Evolutionary conservation across 176 grass and related monocot species (phyloP), one percentile per base, ranked within the genome.

Genomic region (Carex myosuroides): DNA sequence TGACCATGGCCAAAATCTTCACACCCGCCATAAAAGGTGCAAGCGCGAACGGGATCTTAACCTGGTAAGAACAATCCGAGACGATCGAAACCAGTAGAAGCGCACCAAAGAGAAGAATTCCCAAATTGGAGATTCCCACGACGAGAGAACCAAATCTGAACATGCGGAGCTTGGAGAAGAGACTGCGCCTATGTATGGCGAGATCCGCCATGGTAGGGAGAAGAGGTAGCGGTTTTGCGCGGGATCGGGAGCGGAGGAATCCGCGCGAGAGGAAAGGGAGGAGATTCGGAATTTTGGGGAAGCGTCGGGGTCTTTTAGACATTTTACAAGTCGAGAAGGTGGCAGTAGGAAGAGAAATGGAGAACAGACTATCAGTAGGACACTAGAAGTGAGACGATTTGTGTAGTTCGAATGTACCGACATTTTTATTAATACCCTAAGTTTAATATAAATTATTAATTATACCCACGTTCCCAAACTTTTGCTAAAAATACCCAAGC

Each of bases 1-100:
- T 86, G 4, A 93, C 81, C 95, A 98, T 98, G 83, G 85, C 42
- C 80, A 93, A 56, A 84, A 98, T 85, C 88, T 91, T 94, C 42
- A 95, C 87, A 13, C 86, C 88, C 0, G 95, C 92, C 68, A 93
- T 6, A 8, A 89, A 53, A 54, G 86, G 62, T 13, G 55, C 87
- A 1, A 87, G 79, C 35, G 89, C 87, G 79, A 98, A 42, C 4
- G 92, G 84, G 48, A 91, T 70, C 35, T 42, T 85, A 52, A 73
- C 85, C 35, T 16, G 76, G 2, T 63, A 81, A 54, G 75, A 57
- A 84, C 95, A 98, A 5, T 68, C 70, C 7, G 79, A 44, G 13
- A 87, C 72, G 16, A 94, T 83, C 48, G 70, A 85, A 42, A 86
- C 82, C 42, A 94, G 42, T 62, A 98, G 66, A 80, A 90, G 87